Evolutionary conservation across 257 asterid genomes (phyloP).

Genomic region (Paraleonurus japonicus): DNA sequence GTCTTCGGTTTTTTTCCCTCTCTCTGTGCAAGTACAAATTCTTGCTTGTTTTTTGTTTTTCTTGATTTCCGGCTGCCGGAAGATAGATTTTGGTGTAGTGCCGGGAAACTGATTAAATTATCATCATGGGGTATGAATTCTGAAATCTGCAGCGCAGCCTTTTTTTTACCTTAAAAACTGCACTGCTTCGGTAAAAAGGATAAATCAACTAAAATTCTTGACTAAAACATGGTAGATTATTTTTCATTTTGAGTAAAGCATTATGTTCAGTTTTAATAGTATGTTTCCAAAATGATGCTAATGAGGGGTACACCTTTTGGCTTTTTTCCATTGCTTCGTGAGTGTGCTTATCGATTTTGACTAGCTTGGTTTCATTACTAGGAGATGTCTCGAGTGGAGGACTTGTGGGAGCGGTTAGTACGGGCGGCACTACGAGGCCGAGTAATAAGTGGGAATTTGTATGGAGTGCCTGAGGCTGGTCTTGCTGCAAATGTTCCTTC

Average conservation of each 20-base stretch:
- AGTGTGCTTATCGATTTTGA: not conserved
- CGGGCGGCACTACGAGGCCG: slow-evolving; percentile 88
- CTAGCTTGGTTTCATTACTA: slow-evolving; percentile 18
- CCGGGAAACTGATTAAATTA: not conserved
- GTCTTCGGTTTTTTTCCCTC: not conserved
- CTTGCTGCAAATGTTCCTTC: slow-evolving; percentile 92
- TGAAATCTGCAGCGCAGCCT: not conserved
- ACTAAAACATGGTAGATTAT: not conserved
- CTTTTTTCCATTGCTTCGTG: not conserved
- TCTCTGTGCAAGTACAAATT: not conserved
- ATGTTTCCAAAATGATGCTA: not conserved
- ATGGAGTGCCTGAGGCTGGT: slow-evolving; percentile 60
- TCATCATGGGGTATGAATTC: not conserved
- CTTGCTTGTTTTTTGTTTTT: not conserved
- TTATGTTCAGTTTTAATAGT: not conserved
- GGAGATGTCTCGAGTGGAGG: slow-evolving; percentile 96
- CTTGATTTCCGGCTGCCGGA: not conserved
- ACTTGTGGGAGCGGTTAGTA: slow-evolving; percentile 89
- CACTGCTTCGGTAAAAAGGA: not conserved
- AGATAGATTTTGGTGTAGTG: not conserved
- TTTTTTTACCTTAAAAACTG: not conserved
- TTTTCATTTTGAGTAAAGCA: not conserved
- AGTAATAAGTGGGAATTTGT: slow-evolving; percentile 47
- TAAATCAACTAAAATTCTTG: not conserved
- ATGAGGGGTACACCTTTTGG: not conserved